Percentiles rank a stretch among this genome's conserved stretches.
Evolutionary conservation across 78 protist species (phyloP).

Genomic region (Fonticula alba): DNA sequence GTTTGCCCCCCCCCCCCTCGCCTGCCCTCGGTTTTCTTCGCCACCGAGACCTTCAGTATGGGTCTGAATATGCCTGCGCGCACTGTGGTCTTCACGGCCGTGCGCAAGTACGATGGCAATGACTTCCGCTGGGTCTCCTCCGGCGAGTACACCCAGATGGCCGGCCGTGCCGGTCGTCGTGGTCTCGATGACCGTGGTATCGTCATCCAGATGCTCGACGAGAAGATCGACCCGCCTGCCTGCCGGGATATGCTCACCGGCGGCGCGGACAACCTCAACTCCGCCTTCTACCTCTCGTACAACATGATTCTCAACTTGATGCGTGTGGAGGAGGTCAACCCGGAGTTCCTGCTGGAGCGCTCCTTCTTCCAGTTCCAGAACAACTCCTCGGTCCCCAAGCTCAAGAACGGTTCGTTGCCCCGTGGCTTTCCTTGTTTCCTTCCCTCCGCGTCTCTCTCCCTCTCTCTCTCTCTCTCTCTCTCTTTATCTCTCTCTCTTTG

Average conservation of each 20-base stretch:
- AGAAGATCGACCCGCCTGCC: slow-evolving; percentile 19
- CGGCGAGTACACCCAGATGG: slow-evolving; percentile 90
- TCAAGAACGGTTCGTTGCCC: neutral
- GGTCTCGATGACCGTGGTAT: slow-evolving; percentile 77
- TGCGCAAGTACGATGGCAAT: slow-evolving; percentile 71
- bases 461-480: no score
- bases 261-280: no score
- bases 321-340: slow-evolving; percentile 27
- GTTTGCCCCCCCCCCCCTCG: no score
- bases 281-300: slow-evolving; percentile 63
- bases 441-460: no score
- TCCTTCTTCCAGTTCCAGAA: neutral
- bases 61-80: slow-evolving; percentile 97
- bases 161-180: slow-evolving; percentile 95
- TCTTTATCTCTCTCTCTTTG: no score
- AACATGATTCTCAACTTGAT: slow-evolving; percentile 74
- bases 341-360: neutral
- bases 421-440: no score
- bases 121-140: neutral
- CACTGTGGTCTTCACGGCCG: slow-evolving; percentile 67
- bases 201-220: slow-evolving; percentile 32
- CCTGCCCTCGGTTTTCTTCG: no score
- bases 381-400: neutral
- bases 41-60: slow-evolving; percentile 98
- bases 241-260: slow-evolving; percentile 9